Conservation (phyloP, 2,329 filamentous ascomycete species). For the Mycosphaerella sp. region DNA sequence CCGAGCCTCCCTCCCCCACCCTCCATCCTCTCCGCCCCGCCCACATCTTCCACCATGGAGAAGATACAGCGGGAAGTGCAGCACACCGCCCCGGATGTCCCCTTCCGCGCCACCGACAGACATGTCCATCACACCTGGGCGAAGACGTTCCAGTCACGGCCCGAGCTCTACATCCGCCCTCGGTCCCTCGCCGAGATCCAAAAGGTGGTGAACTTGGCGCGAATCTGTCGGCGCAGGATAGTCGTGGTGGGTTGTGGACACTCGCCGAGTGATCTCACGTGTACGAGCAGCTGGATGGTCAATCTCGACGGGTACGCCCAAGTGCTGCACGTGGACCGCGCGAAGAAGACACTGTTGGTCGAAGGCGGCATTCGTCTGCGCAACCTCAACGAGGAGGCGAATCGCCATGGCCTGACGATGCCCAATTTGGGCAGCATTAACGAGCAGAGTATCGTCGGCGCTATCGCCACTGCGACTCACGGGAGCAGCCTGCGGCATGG, state of each 20-base stretch:
- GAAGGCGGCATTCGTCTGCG: conserved; percentile 83
- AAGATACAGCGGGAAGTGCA: conserved; percentile 44
- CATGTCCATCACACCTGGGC: conserved; percentile 92
- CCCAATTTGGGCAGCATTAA: conserved; percentile 93
- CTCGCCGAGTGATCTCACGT: conserved; percentile 86
- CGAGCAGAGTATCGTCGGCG: conserved; percentile 84
- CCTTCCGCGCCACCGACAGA: conserved; percentile 67
- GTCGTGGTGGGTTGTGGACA: conserved; percentile 86
- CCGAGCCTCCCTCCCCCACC: too few relatives aligned
- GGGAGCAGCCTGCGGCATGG: conserved; percentile 81
- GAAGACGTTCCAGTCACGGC: conserved; percentile 78
- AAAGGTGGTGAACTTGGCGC: conserved; percentile 73
- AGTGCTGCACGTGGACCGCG: conserved; percentile 62
- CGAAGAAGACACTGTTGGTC: conserved; percentile 63
- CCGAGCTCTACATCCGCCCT: conserved; percentile 87
- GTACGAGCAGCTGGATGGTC: conserved; percentile 88
- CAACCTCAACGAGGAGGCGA: conserved; percentile 66
- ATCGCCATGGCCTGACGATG: conserved; percentile 71
- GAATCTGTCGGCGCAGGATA: conserved; percentile 70
- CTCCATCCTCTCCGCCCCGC: too few relatives aligned
- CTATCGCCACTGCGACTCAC: conserved; percentile 88
- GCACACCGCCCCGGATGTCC: conserved; percentile 54
- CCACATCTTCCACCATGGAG: conserved; percentile 12
- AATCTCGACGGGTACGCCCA: conserved; percentile 80
- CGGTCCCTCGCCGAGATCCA: conserved; percentile 73